These are phyloP conservation scores for Lentinula sp. DNA, from an alignment of 768 basidiomycete genomes.

Conservation along the genomic window DNA sequence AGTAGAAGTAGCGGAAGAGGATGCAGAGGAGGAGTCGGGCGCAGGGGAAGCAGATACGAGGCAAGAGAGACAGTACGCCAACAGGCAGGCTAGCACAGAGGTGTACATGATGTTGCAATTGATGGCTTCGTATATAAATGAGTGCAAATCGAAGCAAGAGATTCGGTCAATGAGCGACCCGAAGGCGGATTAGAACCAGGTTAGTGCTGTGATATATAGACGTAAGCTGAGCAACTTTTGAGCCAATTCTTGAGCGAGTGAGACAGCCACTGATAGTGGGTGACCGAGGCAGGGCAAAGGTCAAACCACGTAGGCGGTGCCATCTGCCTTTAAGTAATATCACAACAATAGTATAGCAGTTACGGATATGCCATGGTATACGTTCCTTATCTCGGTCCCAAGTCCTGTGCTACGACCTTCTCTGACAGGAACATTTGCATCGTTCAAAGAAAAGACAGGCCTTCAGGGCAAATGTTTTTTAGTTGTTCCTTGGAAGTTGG, in stretches of 20 bases:
- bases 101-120: not conserved
- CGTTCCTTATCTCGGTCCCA: not conserved
- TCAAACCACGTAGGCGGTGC: not conserved
- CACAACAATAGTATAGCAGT: not conserved
- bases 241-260: not conserved
- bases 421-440: not conserved
- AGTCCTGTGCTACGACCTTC: not conserved
- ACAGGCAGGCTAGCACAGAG: not conserved
- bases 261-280: not conserved
- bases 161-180: not conserved
- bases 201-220: not conserved
- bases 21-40: not conserved
- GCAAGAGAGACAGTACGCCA: not conserved
- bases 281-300: not conserved
- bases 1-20: not conserved
- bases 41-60: not conserved
- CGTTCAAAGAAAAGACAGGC: not conserved
- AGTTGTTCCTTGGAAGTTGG: not conserved
- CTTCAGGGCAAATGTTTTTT: not conserved
- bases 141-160: not conserved
- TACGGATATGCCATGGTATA: not conserved
- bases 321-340: not conserved
- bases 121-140: not conserved
- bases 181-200: not conserved
- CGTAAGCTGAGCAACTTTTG: not conserved